These are phyloP conservation scores for Pseudonectria buxi DNA, from an alignment of 2,329 filamentous ascomycete genomes.

Conservation along the genomic window DNA sequence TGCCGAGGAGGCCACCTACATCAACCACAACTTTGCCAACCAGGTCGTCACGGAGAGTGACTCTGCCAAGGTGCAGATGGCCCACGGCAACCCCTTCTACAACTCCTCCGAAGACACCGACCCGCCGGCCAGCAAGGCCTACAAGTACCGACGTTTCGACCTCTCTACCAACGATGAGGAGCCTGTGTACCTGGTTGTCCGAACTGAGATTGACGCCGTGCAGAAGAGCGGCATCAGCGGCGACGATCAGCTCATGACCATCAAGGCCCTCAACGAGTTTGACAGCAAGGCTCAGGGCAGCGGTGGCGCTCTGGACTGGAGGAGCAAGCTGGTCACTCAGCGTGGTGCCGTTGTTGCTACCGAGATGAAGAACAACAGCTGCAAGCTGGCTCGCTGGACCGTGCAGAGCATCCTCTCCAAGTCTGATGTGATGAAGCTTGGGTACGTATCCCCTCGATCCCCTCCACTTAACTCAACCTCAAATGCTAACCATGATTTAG, in stretches of 20 bases:
- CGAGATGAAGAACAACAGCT: constrained; percentile 99
- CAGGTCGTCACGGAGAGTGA: constrained; percentile 86
- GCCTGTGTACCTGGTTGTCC: constrained; percentile 85
- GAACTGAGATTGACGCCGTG: constrained; percentile 91
- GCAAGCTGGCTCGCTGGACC: constrained; percentile 97
- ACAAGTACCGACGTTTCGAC: constrained; percentile 98
- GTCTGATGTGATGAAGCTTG: constrained; percentile 98
- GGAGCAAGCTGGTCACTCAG: constrained; percentile 87
- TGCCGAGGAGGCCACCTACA: constrained; percentile 95
- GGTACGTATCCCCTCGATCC: constrained; percentile 46
- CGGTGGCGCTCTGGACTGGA: constrained; percentile 93
- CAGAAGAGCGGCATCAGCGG: constrained; percentile 90
- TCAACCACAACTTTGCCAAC: constrained; percentile 99
- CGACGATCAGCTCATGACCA: constrained; percentile 82
- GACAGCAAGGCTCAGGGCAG: constrained; percentile 96
- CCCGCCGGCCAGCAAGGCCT: constrained; percentile 89
- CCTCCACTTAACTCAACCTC: neutral
- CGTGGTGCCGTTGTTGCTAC: constrained; percentile 96
- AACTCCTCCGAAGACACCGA: constrained; percentile 88
- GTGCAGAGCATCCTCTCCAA: constrained; percentile 94
- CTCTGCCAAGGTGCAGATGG: constrained; percentile 71
- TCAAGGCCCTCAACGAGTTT: constrained; percentile 98
- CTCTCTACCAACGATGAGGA: constrained; percentile 92
- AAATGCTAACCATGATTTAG: constrained; percentile 37
- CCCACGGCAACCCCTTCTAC: constrained; percentile 94